Percentiles rank a stretch among this genome's conserved stretches.
phyloP scores from a whole-genome alignment of 768 basidiomycete species.

The Suillus weaverae region DNA sequence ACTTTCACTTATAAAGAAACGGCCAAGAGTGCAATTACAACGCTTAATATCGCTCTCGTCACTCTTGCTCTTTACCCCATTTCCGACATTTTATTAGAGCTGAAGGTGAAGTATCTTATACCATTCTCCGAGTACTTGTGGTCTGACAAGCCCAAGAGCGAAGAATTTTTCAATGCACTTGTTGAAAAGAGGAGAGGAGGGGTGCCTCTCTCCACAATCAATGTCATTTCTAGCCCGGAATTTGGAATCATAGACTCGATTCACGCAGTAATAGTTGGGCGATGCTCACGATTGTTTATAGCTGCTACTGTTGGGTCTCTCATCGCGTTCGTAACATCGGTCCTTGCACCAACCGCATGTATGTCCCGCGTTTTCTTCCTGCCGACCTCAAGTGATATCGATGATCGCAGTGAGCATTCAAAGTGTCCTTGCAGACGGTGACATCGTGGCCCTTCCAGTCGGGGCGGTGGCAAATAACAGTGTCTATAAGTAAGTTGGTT shows the following conservation, averaged over 20 bases:
- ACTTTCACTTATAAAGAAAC: constrained; percentile 15
- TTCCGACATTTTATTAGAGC: constrained; percentile 14
- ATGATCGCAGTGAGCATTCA: constrained; percentile 20
- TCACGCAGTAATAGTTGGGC: constrained; percentile 15
- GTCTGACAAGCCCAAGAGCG: constrained; percentile 15
- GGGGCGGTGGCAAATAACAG: constrained; percentile 24
- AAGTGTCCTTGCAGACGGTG: constrained; percentile 23
- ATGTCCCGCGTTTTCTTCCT: constrained; percentile 4
- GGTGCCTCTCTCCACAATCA: constrained; percentile 26
- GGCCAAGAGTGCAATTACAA: constrained; percentile 29
- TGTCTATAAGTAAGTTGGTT: constrained; percentile 24
- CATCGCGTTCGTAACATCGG: constrained; percentile 18
- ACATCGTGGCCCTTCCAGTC: constrained; percentile 22
- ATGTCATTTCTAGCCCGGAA: constrained; percentile 24
- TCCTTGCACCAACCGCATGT: constrained; percentile 29
- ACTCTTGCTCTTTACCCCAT: constrained; percentile 30
- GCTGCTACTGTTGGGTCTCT: constrained; percentile 19
- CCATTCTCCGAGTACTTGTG: not conserved
- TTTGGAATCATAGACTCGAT: constrained; percentile 21
- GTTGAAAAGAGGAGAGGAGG: constrained; percentile 10
- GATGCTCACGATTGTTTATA: constrained; percentile 27
- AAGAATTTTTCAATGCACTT: constrained; percentile 30
- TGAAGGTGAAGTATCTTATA: constrained; percentile 16
- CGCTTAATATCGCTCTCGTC: constrained; percentile 29
- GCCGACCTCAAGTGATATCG: not conserved